phyloP scores from a whole-genome alignment of 1,284 basidiomycete genomes.

The Tetrapyrgos nigripes region DNA sequence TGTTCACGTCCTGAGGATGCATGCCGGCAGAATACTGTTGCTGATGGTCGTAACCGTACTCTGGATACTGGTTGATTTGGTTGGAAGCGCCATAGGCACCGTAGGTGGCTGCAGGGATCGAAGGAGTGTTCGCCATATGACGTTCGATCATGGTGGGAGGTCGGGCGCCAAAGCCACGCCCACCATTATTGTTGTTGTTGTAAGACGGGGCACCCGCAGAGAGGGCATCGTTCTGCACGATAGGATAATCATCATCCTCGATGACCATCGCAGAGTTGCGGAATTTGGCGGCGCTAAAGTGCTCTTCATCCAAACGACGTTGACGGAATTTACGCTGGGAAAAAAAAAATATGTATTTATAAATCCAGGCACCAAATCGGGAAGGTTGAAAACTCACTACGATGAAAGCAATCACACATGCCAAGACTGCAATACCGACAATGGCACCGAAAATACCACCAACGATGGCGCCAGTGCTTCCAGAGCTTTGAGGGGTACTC shows the following conservation, averaged over 20 bases:
- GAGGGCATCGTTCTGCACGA: background rate
- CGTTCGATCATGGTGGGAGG: slow-evolving; percentile 31
- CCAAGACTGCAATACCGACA: slow-evolving; percentile 17
- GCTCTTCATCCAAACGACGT: slow-evolving; percentile 12
- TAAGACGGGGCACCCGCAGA: background rate
- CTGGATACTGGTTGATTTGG: slow-evolving; percentile 4
- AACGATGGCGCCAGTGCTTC: slow-evolving; percentile 18
- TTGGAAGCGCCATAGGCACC: slow-evolving; percentile 8
- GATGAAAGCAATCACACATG: slow-evolving; percentile 15
- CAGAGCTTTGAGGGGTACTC: slow-evolving; percentile 2
- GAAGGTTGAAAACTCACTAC: slow-evolving; percentile 12
- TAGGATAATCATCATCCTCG: slow-evolving; percentile 15
- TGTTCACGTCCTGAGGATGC: background rate
- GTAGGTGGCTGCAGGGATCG: slow-evolving; percentile 25
- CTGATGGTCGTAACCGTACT: slow-evolving; percentile 3
- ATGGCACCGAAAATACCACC: slow-evolving; percentile 21
- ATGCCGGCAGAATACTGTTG: slow-evolving; percentile 1
- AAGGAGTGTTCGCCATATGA: slow-evolving; percentile 31
- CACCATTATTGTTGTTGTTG: background rate
- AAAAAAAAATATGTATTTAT: background rate
- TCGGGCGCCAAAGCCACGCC: slow-evolving; percentile 8
- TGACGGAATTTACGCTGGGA: slow-evolving; percentile 15
- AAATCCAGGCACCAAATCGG: background rate
- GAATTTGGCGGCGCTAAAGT: slow-evolving; percentile 23
- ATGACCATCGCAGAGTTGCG: slow-evolving; percentile 24